Base-by-base conservation (phyloP, 2,329 filamentous ascomycete species). In the Xylariaceae sp. region DNA sequence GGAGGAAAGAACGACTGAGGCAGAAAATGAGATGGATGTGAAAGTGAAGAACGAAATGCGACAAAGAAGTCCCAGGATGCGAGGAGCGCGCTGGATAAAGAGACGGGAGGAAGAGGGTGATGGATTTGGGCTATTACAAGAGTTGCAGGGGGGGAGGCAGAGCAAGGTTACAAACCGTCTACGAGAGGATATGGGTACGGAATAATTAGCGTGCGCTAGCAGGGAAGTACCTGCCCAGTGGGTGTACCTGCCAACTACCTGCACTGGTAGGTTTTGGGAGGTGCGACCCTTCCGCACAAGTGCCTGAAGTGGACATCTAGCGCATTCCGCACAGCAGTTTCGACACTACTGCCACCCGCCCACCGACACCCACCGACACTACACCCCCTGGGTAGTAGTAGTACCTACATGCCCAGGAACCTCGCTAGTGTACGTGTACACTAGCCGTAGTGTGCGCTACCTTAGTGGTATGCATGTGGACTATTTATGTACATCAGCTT, bases 1-100 rank as follows among this genome's bases (percentile, higher is more conserved):
- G 41, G 53, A 57, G 61, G 65, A 69, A 69, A 53, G 68, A 68
- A 67, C 55, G 68, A 67, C 65, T 61, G 62, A 59, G 59, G 58
- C 60, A 58, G 56, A 62, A 65, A 61, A 60, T 51, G 63, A 58
- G 49, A 34, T 51, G 49, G 18, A 57, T 30, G 23, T 30, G 23
- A 61, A 61, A 61, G 64, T 64, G 64, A 62, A 61, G 60, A 61
- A 63, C 64, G 64, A 62, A 62, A 63, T 57, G 61, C 63, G 57
- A 57, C 58, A 55, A 61, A 53, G 44, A 61, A 55, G 55, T 49
- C 54, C 23, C 23, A 30, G 44, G 57, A 60, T 63, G 49, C 48
- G 62, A 60, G 61, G 60, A 58, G 59, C 59, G 51, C 61, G 64
- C 61, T 61, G 63, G 63, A 64, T 64, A 65, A 65, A 63, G 64